Evolutionary conservation across 2,329 filamentous ascomycete species (phyloP).

Genomic region (Calonectria honghensis): DNA sequence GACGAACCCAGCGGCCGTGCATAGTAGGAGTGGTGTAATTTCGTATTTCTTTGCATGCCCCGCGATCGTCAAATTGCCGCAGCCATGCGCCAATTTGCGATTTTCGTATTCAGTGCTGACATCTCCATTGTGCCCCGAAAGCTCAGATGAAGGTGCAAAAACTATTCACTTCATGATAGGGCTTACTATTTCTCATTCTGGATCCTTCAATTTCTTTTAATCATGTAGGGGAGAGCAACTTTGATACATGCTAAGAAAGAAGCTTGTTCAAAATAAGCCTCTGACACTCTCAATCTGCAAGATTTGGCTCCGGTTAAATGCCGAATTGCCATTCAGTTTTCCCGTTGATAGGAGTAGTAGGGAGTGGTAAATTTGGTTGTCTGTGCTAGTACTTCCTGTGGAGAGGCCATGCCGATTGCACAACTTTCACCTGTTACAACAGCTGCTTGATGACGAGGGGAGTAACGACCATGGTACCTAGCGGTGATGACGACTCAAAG

Average conservation of each 20-base stretch:
- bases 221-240: not conserved
- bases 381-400: not conserved
- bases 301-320: not conserved
- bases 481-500: not conserved
- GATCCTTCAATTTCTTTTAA: not conserved
- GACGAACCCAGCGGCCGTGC: not conserved
- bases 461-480: not conserved
- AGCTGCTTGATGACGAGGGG: not conserved
- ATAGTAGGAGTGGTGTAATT: not conserved
- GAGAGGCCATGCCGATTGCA: not conserved
- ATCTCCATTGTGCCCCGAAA: not conserved
- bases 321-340: not conserved
- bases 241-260: not conserved
- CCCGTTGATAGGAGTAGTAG: not conserved
- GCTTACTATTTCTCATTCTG: not conserved
- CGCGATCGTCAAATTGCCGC: not conserved
- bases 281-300: not conserved
- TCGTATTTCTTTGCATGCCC: not conserved
- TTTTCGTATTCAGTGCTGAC: not conserved
- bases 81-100: not conserved
- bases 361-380: too few species aligned
- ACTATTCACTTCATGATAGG: not conserved
- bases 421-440: not conserved
- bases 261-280: constrained; percentile 13
- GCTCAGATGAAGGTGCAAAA: not conserved